Evolutionary conservation across 1,284 basidiomycete genomes (phyloP).

Genomic region (Sporisorium graminicola): DNA sequence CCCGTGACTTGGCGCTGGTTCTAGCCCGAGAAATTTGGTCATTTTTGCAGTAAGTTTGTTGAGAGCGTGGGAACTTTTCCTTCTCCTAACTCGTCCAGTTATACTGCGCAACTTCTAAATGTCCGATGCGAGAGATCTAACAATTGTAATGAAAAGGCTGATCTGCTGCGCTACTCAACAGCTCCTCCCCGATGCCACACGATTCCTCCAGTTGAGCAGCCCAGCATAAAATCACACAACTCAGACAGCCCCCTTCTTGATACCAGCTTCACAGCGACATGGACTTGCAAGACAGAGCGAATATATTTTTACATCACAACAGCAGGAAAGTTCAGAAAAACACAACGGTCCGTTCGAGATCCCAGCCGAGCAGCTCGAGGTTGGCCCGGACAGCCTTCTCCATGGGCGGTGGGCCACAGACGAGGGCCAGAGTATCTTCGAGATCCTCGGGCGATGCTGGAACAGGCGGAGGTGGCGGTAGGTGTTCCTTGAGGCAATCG

Average conservation of each 20-base stretch:
- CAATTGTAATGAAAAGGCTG: not conserved
- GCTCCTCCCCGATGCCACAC: not conserved
- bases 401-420: conserved; percentile 75
- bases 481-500: conserved; percentile 71
- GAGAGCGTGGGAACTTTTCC: conserved; percentile 41
- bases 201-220: too few relatives aligned
- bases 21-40: not conserved
- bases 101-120: too few relatives aligned
- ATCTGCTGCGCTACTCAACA: not conserved
- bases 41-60: not conserved
- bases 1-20: conserved; percentile 11
- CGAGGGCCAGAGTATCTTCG: conserved; percentile 71
- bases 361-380: conserved; percentile 60
- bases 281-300: too few relatives aligned
- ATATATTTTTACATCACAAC: not conserved
- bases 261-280: not conserved
- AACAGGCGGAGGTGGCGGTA: conserved; percentile 65
- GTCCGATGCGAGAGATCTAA: not conserved
- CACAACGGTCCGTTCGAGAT: conserved; percentile 57
- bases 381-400: conserved; percentile 52
- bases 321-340: conserved; percentile 51
- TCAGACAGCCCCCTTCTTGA: not conserved
- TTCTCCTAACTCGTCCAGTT: too few relatives aligned
- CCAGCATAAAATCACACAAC: too few relatives aligned
- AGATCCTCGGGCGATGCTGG: conserved; percentile 28